Evolutionary conservation across 2,329 filamentous ascomycete species (phyloP), one percentile per base, ranked within the genome.

Genomic region (Diaporthe humulicola): DNA sequence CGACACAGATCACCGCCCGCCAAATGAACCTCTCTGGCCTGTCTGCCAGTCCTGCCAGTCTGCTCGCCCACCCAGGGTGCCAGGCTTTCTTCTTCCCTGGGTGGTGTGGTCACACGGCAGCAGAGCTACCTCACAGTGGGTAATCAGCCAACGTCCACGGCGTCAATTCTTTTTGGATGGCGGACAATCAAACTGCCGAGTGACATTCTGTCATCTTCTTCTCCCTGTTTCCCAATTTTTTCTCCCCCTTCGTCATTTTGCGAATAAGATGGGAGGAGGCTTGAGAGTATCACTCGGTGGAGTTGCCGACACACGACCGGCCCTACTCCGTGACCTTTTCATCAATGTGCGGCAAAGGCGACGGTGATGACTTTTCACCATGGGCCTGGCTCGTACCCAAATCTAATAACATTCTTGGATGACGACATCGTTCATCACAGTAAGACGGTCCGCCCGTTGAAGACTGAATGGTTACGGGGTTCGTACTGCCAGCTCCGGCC

Each of bases 1-100:
- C 48, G 48, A 17, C 64, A 54, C 15, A 40, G 64, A 69, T 69
- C 64, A 54, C n/a, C 64, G 48, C 64, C 25, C 33, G 33, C 48
- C 64, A 54, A 54, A 69, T 54, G 15, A 54, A 66, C 64, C 28
- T 52, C 64, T 52, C 22, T 40, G 48, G 64, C 64, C 64, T 40
- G 22, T 69, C 48, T n/a, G n/a, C n/a, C n/a, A n/a, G n/a, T n/a
- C n/a, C n/a, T n/a, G n/a, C n/a, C n/a, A n/a, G n/a, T n/a, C n/a
- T 28, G 64, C 48, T 52, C 10, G 12, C 61, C 10, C 19, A 25
- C 58, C 22, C 38, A 25, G 58, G 36, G 25, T 45, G 38, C 22
- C 38, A 25, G 58, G 36, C 40, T 45, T 45, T 40, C 58, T 14
- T 22, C 19, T 28, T 48, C 60, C 28, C 19, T 12, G 60, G 40